Conservation (phyloP, 768 basidiomycete species). For the Pulveroboletus frians region DNA sequence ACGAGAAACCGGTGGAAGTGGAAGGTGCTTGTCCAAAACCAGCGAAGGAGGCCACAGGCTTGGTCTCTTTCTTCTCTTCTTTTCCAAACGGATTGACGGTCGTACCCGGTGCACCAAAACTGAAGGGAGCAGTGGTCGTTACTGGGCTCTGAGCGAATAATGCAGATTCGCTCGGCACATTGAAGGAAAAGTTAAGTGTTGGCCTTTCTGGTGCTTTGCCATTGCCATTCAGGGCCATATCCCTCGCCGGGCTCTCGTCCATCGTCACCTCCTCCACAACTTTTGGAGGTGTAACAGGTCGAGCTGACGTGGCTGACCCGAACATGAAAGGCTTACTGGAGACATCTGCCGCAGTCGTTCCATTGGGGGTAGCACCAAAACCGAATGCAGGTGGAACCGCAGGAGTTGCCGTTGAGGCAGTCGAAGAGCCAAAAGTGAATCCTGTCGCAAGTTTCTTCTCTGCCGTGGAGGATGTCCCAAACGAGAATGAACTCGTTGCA, state of each 20-base stretch:
- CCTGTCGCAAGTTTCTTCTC: conserved; percentile 34
- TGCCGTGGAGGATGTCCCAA: conserved; percentile 32
- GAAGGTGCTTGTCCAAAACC: conserved; percentile 44
- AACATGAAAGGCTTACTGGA: conserved; percentile 54
- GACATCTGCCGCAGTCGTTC: conserved; percentile 36
- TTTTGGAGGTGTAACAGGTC: conserved; percentile 64
- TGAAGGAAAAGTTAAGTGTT: conserved; percentile 47
- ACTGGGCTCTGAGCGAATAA: conserved; percentile 33
- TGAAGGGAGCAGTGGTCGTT: conserved; percentile 31
- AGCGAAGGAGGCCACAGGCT: conserved; percentile 38
- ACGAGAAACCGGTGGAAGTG: conserved; percentile 40
- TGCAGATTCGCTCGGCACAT: conserved; percentile 31
- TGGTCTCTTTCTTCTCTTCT: conserved; percentile 43
- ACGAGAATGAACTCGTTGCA: conserved; percentile 18
- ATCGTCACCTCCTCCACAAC: conserved; percentile 65
- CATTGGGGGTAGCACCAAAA: conserved; percentile 41
- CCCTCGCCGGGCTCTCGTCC: conserved; percentile 78
- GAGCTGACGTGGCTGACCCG: conserved; percentile 36
- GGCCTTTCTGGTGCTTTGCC: conserved; percentile 37
- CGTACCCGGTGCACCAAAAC: conserved; percentile 27
- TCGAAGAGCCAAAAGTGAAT: conserved; percentile 42
- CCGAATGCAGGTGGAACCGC: conserved; percentile 36
- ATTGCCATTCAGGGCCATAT: conserved; percentile 42
- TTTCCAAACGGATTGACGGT: conserved; percentile 46
- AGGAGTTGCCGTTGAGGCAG: conserved; percentile 31